These are phyloP conservation scores for Otatea glauca DNA, from an alignment of 176 grass and related monocot species.

Conservation along the genomic window DNA sequence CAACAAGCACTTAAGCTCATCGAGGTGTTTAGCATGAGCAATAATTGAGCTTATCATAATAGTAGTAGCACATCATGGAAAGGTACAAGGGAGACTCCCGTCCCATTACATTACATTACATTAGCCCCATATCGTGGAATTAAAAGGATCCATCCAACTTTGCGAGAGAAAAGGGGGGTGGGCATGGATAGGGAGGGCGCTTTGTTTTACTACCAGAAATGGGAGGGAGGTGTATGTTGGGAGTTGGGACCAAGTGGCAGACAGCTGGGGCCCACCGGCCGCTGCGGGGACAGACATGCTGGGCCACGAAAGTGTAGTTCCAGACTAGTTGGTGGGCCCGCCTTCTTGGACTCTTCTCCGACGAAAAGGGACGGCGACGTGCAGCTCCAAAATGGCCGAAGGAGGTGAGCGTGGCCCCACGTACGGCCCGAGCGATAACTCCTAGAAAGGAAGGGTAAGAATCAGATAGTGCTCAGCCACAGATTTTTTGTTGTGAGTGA, in stretches of 20 bases:
- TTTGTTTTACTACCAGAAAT: constrained; percentile 28
- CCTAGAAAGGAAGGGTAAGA: too few species aligned
- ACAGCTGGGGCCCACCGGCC: not conserved
- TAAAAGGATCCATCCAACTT: too few species aligned
- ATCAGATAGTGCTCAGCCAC: too few species aligned
- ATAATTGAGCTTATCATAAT: constrained; percentile 18
- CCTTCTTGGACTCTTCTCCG: not conserved
- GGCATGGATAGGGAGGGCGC: too few species aligned
- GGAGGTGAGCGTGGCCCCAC: not conserved
- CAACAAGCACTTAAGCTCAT: not conserved
- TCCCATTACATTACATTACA: not conserved
- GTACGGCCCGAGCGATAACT: not conserved
- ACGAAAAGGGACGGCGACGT: not conserved
- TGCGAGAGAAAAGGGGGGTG: too few species aligned
- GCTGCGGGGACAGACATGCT: not conserved
- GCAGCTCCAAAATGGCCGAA: not conserved
- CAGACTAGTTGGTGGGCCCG: constrained; percentile 6
- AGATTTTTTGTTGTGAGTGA: too few species aligned
- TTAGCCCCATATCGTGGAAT: not conserved
- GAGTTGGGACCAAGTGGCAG: not conserved
- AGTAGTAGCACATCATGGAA: not conserved
- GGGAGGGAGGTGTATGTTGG: too few species aligned
- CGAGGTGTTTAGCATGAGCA: not conserved
- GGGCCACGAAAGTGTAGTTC: constrained; percentile 5
- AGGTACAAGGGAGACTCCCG: too few species aligned